Percentiles rank a stretch among this genome's conserved stretches.
Evolutionary conservation across 2,329 filamentous ascomycete genomes (phyloP).

Genomic region (Pestalotiopsis sp.): DNA sequence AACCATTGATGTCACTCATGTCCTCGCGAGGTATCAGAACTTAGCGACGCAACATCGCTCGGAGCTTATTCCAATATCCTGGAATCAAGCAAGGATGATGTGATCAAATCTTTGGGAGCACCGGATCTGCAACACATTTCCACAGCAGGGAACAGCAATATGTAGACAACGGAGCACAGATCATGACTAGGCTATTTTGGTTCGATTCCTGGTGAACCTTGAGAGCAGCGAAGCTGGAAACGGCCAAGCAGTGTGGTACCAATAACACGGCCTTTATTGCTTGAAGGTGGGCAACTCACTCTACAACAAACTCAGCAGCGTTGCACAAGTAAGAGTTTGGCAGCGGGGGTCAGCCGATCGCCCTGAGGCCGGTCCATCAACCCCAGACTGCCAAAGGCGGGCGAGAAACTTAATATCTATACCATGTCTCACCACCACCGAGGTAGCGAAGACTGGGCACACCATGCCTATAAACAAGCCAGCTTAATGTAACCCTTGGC

Average conservation of each 20-base stretch:
- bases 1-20: neutral
- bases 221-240: neutral
- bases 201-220: neutral
- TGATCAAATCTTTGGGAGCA: neutral
- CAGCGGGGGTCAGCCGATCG: neutral
- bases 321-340: too few relatives aligned
- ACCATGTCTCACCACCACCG: neutral
- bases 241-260: neutral
- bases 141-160: neutral
- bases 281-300: neutral
- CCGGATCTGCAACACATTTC: neutral
- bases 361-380: neutral
- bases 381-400: neutral
- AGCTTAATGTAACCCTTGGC: neutral
- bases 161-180: neutral
- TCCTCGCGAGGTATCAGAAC: neutral
- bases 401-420: neutral
- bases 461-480: neutral
- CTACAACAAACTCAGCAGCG: neutral
- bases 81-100: neutral
- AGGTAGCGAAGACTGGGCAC: neutral
- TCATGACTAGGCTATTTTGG: neutral
- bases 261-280: neutral
- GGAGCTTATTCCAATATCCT: neutral
- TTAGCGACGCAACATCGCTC: neutral